Evolutionary conservation across 345 rosid genomes (phyloP).

Genomic region (Eucalyptus pauciflora): DNA sequence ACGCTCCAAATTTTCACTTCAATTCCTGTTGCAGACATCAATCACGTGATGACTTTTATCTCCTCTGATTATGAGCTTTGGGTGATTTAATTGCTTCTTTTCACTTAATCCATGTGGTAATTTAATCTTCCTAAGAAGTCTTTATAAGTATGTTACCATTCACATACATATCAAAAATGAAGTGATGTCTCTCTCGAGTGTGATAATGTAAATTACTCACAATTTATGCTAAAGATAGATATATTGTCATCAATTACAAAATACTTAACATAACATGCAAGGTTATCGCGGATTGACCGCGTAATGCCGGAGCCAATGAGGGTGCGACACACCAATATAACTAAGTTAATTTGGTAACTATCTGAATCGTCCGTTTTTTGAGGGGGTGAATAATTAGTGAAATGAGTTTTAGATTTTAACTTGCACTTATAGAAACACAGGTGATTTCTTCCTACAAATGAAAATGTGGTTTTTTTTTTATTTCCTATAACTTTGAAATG

Average conservation of each 20-base stretch:
- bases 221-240: not conserved
- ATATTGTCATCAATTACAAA: not conserved
- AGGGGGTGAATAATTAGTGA: not conserved
- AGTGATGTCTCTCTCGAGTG: not conserved
- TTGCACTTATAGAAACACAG: not conserved
- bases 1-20: not conserved
- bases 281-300: rapidly evolving
- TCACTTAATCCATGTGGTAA: not conserved
- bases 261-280: not conserved
- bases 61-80: not conserved
- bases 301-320: rapidly evolving
- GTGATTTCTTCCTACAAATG: not conserved
- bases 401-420: not conserved
- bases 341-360: rapidly evolving
- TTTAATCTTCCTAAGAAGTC: not conserved
- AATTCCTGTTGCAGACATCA: not conserved
- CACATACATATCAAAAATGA: rapidly evolving
- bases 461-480: too few species aligned
- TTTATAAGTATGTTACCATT: not conserved
- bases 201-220: not conserved
- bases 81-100: not conserved
- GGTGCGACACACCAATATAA: rapidly evolving
- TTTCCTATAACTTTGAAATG: not conserved
- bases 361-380: rapidly evolving
- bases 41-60: not conserved